These are phyloP conservation scores for Penicillium salamii DNA, from an alignment of 495 filamentous ascomycete species.

Conservation along the genomic window DNA sequence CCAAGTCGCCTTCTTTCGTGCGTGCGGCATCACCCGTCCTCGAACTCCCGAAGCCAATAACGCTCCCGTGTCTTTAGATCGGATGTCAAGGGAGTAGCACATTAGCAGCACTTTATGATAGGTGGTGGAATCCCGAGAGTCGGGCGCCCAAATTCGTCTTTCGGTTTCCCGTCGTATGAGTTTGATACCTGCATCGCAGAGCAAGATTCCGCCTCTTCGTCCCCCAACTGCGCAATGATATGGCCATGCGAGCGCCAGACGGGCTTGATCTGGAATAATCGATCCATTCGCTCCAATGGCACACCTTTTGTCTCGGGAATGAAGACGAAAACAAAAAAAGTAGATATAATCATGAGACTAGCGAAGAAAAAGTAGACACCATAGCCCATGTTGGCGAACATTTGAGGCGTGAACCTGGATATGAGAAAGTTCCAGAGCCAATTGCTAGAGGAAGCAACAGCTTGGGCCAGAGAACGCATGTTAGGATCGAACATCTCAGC, in stretches of 20 bases:
- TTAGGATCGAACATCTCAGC: conserved; percentile 61
- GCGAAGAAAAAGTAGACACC: conserved; percentile 82
- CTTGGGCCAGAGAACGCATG: conserved; percentile 64
- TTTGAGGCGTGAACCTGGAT: conserved; percentile 69
- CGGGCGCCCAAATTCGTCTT: too few relatives aligned
- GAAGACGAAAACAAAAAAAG: conserved; percentile 64
- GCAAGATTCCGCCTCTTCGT: too few relatives aligned
- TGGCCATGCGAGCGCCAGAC: conserved; percentile 51
- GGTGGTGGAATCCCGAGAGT: too few relatives aligned
- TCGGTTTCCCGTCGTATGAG: too few relatives aligned
- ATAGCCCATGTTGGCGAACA: conserved; percentile 68
- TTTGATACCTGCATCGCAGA: too few relatives aligned
- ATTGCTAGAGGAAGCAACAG: conserved; percentile 65
- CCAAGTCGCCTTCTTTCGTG: too few relatives aligned
- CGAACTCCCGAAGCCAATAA: too few relatives aligned
- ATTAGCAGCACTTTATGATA: too few relatives aligned
- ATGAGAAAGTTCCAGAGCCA: conserved; percentile 79
- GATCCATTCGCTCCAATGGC: conserved; percentile 51
- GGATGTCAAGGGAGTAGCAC: too few relatives aligned
- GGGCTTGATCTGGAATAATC: conserved; percentile 57
- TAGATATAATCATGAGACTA: conserved; percentile 62
- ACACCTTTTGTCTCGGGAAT: conserved; percentile 66
- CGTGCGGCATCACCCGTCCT: too few relatives aligned
- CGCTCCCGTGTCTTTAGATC: too few relatives aligned
- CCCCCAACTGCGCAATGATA: conserved; percentile 48